Conservation (phyloP, 1,139 yeast genomes). For the Pichia sp. region DNA sequence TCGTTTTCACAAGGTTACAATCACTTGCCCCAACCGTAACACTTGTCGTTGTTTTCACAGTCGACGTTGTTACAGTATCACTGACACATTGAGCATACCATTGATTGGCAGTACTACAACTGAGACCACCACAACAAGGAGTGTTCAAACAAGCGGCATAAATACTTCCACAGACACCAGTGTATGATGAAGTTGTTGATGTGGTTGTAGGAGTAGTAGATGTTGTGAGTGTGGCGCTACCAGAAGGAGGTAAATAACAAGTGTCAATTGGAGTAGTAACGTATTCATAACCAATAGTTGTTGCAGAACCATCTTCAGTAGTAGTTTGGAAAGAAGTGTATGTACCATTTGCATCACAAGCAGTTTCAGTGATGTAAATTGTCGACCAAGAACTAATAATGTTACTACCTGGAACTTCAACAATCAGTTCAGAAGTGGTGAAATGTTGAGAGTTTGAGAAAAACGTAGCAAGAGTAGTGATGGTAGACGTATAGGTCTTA, state of each 20-base stretch:
- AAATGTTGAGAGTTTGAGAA: slow-evolving; percentile 3
- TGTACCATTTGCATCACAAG: slow-evolving; percentile 5
- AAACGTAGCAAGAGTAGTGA: slow-evolving; percentile 1
- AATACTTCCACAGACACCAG: too few relatives aligned
- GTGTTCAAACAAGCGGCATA: too few relatives aligned
- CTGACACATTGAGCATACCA: too few relatives aligned
- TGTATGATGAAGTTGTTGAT: background rate
- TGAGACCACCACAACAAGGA: too few relatives aligned
- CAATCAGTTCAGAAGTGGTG: slow-evolving; percentile 13
- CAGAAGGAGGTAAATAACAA: slow-evolving; percentile 5
- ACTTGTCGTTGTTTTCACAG: too few relatives aligned
- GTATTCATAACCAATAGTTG: slow-evolving; percentile 9
- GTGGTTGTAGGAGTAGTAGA: background rate
- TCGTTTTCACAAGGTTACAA: too few relatives aligned
- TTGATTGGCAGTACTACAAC: too few relatives aligned
- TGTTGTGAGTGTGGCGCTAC: background rate
- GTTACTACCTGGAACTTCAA: slow-evolving; percentile 10
- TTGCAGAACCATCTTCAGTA: slow-evolving; percentile 1
- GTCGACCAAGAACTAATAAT: slow-evolving; percentile 12
- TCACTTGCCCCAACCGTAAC: too few relatives aligned
- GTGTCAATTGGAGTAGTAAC: background rate
- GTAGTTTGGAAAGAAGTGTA: slow-evolving; percentile 6
- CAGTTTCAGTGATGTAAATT: background rate
- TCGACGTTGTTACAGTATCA: too few relatives aligned
- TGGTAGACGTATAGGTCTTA: slow-evolving; percentile 2